These are phyloP conservation scores for Curvularia sp. DNA, from an alignment of 2,329 filamentous ascomycete species.

Conservation along the genomic window DNA sequence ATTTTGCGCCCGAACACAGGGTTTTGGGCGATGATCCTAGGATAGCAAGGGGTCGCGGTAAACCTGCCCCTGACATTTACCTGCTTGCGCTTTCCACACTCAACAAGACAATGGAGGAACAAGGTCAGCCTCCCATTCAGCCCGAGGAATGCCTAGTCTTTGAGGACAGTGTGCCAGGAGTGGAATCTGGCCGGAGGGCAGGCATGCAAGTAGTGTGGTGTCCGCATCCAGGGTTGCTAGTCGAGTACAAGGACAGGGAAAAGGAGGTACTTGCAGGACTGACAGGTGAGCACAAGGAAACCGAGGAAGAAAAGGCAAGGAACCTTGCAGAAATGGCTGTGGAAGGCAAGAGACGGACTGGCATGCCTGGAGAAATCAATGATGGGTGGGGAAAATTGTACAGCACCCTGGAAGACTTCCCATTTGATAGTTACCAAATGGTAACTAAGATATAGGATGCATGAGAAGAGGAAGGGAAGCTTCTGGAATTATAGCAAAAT, in stretches of 20 bases:
- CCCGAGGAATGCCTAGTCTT: conserved; percentile 95
- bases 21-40: conserved; percentile 86
- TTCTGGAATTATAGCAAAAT: not conserved
- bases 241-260: conserved; percentile 79
- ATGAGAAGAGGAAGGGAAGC: too few relatives aligned
- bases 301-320: conserved; percentile 52
- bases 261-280: conserved; percentile 82
- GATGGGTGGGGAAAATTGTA: conserved; percentile 68
- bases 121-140: conserved; percentile 67
- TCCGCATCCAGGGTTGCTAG: conserved; percentile 79
- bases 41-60: conserved; percentile 81
- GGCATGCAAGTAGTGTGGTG: conserved; percentile 96
- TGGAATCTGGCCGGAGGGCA: conserved; percentile 87
- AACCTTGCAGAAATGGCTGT: conserved; percentile 49
- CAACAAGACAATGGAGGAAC: conserved; percentile 73
- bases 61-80: conserved; percentile 95
- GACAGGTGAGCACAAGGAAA: conserved; percentile 73
- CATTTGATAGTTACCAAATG: conserved; percentile 67
- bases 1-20: conserved; percentile 72
- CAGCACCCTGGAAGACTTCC: conserved; percentile 64
- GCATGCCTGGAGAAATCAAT: conserved; percentile 61
- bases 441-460: not conserved
- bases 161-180: conserved; percentile 91
- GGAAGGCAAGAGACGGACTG: conserved; percentile 52
- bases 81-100: conserved; percentile 83